Evolutionary conservation across 139 green algal species (phyloP).

Genomic region (Edaphochlamys debaryana): DNA sequence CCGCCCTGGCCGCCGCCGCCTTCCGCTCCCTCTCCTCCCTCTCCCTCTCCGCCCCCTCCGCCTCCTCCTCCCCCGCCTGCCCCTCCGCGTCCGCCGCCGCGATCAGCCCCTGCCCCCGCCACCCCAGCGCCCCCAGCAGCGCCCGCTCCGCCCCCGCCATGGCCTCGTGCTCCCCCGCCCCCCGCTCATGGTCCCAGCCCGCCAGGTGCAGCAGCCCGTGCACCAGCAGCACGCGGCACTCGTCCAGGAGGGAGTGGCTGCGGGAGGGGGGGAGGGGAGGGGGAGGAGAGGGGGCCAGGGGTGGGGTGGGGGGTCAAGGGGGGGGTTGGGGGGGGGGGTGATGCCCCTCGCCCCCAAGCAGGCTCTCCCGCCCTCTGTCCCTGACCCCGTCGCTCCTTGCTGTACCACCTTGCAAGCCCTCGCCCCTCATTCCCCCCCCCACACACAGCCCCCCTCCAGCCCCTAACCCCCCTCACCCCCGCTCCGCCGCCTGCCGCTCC

Average conservation of each 20-base stretch:
- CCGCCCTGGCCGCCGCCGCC: neutral
- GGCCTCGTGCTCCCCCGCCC: constrained; percentile 60
- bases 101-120: constrained; percentile 84
- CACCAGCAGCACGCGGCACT: constrained; percentile 92
- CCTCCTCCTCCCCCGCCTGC: neutral
- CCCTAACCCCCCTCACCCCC: constrained; percentile 64
- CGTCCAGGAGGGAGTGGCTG: constrained; percentile 76
- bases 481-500: constrained; percentile 82
- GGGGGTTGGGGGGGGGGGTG: neutral
- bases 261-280: neutral
- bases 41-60: neutral
- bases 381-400: too few species aligned
- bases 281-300: neutral
- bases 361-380: too few species aligned
- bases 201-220: constrained; percentile 95
- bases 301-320: neutral
- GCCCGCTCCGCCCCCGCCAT: constrained; percentile 80
- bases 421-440: too few species aligned
- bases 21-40: too few species aligned
- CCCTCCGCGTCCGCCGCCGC: constrained; percentile 27
- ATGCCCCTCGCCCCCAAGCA: neutral
- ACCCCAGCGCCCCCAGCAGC: constrained; percentile 77
- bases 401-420: too few species aligned
- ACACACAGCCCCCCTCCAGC: too few species aligned
- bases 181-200: constrained; percentile 92